Conservation (phyloP, 2,329 filamentous ascomycete species). For the Neopestalotiopsis sp. region DNA sequence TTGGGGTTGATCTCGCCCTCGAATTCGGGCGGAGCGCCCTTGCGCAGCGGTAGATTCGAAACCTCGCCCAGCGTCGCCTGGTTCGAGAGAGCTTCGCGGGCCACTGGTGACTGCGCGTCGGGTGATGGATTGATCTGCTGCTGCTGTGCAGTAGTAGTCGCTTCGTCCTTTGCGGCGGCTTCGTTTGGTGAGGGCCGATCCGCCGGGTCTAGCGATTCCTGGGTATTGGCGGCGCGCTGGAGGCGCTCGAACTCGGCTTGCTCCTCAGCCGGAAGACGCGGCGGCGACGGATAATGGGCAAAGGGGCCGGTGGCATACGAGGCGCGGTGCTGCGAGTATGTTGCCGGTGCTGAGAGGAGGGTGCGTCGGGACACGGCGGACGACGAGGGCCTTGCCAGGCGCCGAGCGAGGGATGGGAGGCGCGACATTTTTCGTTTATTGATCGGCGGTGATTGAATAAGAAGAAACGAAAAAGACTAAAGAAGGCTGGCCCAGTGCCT, state of each 20-base stretch:
- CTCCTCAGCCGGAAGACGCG: slow-evolving; percentile 72
- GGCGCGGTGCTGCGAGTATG: background rate
- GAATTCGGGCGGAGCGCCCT: slow-evolving; percentile 86
- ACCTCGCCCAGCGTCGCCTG: slow-evolving; percentile 12
- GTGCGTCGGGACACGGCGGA: background rate
- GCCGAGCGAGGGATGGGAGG: slow-evolving; percentile 7
- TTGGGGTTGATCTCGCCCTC: slow-evolving; percentile 89
- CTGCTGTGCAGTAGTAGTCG: background rate
- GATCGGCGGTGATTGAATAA: background rate
- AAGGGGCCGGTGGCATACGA: slow-evolving; percentile 10
- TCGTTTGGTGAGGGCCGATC: slow-evolving; percentile 16
- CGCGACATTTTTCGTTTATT: background rate
- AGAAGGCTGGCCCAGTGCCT: too few species aligned
- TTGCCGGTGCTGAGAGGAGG: background rate
- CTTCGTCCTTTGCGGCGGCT: background rate
- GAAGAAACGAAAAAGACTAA: too few species aligned
- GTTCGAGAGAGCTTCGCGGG: slow-evolving; percentile 1
- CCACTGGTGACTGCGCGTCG: slow-evolving; percentile 17
- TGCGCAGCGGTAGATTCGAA: slow-evolving; percentile 43
- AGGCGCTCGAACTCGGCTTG: slow-evolving; percentile 72
- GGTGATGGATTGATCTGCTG: slow-evolving; percentile 6
- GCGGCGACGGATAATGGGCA: slow-evolving; percentile 59
- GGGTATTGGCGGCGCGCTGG: slow-evolving; percentile 63
- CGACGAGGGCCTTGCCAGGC: background rate
- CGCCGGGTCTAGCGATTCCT: slow-evolving; percentile 36